Percentiles rank a stretch among this genome's conserved stretches.
These are phyloP conservation scores for Inga oerstediana DNA, from an alignment of 306 rosid genomes.

Conservation along the genomic window DNA sequence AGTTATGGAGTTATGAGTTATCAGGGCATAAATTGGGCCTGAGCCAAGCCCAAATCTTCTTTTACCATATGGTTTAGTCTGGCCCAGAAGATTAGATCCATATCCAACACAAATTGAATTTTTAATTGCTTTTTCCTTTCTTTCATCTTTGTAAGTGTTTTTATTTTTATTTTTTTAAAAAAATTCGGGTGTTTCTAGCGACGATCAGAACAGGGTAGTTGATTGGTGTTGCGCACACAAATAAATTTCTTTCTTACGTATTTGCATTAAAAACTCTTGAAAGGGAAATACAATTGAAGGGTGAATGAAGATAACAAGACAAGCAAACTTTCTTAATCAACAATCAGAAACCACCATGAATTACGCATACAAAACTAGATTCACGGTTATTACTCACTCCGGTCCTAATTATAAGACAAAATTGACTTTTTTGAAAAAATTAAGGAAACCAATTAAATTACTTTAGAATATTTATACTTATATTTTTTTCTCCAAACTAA, in stretches of 20 bases:
- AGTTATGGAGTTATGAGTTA: neutral
- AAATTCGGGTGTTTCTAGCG: neutral
- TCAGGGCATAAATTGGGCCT: neutral
- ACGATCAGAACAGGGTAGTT: neutral
- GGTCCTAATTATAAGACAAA: too few relatives aligned
- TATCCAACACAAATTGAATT: too few relatives aligned
- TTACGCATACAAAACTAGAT: constrained; percentile 35
- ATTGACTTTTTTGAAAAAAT: too few relatives aligned
- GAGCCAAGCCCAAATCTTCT: neutral
- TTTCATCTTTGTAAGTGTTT: too few relatives aligned
- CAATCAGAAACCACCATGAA: constrained; percentile 29
- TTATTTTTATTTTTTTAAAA: too few relatives aligned
- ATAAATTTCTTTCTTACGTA: neutral
- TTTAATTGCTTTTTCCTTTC: neutral
- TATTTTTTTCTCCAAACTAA: too few relatives aligned
- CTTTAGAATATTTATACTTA: too few relatives aligned
- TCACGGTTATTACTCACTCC: constrained; percentile 33
- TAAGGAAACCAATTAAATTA: too few relatives aligned
- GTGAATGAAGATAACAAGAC: constrained; percentile 10
- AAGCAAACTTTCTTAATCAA: constrained; percentile 30
- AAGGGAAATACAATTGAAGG: neutral
- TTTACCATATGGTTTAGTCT: neutral
- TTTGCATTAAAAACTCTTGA: neutral
- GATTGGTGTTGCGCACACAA: neutral
- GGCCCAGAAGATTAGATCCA: neutral